Evolutionary conservation across 1,139 yeast genomes (phyloP), one percentile per base, ranked within the genome.

Genomic region (Tardiomyces digboiensis): DNA sequence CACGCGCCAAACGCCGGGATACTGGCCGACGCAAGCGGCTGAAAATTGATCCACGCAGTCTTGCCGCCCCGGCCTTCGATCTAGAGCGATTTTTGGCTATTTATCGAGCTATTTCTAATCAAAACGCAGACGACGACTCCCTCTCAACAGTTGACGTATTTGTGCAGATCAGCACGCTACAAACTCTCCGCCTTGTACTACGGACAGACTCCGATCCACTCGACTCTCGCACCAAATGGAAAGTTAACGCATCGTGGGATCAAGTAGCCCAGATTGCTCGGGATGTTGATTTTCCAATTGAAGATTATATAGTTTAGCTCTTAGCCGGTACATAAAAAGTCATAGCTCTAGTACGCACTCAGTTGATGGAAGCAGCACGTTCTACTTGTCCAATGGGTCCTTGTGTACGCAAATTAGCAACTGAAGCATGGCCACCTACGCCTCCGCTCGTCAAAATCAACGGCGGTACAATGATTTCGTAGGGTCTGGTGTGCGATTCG

Each of bases 11-110:
- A 57, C 50, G 74, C 50, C 58, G 73, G 46, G 64, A 59, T 54
- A 61, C 65, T 53, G 69, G 55, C 53, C 69, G 69, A 42, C 70
- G 68, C 47, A 72, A 53, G 64, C 68, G 59, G 59, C 65, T 51
- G 39, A 77, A 71, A 45, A 66, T 80, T 18, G 80, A 76, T 46
- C 66, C 76, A 3, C 65, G 80, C 22, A 62, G 80, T 20, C 66
- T 80, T 29, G 75, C 80, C 10, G 80, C 87, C 1, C 74, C 76
- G 21, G 68, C 74, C 40, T 82, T 82, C 56, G 88, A 82, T 45
- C 62, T 81, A 44, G 91, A 82, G 55, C 67, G 91, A 45, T 62
- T 81, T 64, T 62, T 80, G 51, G 87, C 89, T 1, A 81, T 82
- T 26, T 60, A 80, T 33, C 75, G 79, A 23, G 77, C 83, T 1